These are phyloP conservation scores for Pilaira anomala DNA, from an alignment of 192 early-diverging fungal genomes.

Conservation along the genomic window DNA sequence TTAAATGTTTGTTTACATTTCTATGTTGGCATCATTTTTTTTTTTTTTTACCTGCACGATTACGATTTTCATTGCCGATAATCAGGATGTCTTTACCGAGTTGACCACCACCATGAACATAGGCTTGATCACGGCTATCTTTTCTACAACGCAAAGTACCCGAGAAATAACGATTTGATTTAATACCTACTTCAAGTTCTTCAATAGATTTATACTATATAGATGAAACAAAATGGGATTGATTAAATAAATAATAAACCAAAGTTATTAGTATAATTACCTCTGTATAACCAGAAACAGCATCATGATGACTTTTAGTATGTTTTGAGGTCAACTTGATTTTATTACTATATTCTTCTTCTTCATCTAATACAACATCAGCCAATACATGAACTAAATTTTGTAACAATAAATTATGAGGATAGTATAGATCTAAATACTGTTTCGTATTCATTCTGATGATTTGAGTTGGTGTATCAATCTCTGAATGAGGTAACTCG, in stretches of 20 bases:
- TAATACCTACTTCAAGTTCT: slow-evolving; percentile 52
- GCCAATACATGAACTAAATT: slow-evolving; percentile 46
- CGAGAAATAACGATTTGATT: slow-evolving; percentile 45
- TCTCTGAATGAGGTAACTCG: slow-evolving; percentile 8
- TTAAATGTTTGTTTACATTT: not conserved
- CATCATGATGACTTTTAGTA: not conserved
- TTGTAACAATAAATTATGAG: slow-evolving; percentile 38
- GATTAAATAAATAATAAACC: slow-evolving; percentile 32
- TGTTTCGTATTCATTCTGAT: slow-evolving; percentile 40
- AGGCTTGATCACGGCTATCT: slow-evolving; percentile 46
- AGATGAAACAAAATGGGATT: slow-evolving; percentile 14
- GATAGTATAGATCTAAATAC: slow-evolving; percentile 39
- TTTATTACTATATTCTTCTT: slow-evolving; percentile 34
- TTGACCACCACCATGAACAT: slow-evolving; percentile 39
- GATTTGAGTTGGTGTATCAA: not conserved
- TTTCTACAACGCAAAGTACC: slow-evolving; percentile 42
- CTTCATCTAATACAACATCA: slow-evolving; percentile 53
- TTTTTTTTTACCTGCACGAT: slow-evolving; percentile 41
- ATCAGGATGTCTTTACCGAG: slow-evolving; percentile 54
- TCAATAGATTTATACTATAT: slow-evolving; percentile 45
- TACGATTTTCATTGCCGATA: slow-evolving; percentile 52
- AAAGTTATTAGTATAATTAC: slow-evolving; percentile 13
- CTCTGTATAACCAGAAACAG: slow-evolving; percentile 34
- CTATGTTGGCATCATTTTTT: slow-evolving; percentile 41
- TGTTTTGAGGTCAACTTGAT: slow-evolving; percentile 10